A percentile compares a stretch with the other conserved stretches of the same genome.
These are phyloP conservation scores for Aspergillus fumigatus DNA, from an alignment of 2,329 filamentous ascomycete species.

Conservation along the genomic window DNA sequence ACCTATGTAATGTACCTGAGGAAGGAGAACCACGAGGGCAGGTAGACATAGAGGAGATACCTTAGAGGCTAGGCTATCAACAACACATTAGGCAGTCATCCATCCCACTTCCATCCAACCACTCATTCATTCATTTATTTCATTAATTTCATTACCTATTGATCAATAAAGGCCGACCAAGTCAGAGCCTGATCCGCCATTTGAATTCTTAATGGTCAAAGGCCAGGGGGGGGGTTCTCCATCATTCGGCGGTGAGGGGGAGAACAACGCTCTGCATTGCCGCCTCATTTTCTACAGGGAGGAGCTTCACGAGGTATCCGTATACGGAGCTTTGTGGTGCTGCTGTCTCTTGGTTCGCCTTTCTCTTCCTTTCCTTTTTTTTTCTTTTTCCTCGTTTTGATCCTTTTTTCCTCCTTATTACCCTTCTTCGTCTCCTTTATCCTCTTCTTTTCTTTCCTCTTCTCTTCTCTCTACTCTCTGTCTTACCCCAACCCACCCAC, in stretches of 20 bases:
- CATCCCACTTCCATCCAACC: neutral
- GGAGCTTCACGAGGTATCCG: too few species aligned
- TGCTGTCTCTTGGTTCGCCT: slow-evolving; percentile 8
- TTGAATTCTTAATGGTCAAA: neutral
- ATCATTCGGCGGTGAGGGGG: slow-evolving; percentile 15
- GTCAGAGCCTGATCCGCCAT: neutral
- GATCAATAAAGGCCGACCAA: neutral
- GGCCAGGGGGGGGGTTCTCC: neutral
- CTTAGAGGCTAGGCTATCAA: neutral
- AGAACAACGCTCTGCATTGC: slow-evolving; percentile 11
- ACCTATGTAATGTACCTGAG: too few species aligned
- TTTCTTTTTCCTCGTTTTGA: slow-evolving; percentile 5
- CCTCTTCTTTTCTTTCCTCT: slow-evolving; percentile 2
- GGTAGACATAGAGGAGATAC: neutral
- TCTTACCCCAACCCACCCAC: neutral
- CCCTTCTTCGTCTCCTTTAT: neutral
- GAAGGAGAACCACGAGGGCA: too few species aligned
- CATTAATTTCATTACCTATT: neutral
- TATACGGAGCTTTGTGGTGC: neutral
- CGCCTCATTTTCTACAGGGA: slow-evolving; percentile 16
- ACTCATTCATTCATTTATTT: too few species aligned
- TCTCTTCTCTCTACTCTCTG: slow-evolving; percentile 6
- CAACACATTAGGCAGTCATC: neutral
- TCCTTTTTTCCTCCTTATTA: slow-evolving; percentile 6
- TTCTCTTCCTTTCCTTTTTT: slow-evolving; percentile 2